A percentile compares a stretch with the other conserved stretches of the same genome.
Conservation (phyloP, 1,139 yeast species). For the Pichia sp. region DNA sequence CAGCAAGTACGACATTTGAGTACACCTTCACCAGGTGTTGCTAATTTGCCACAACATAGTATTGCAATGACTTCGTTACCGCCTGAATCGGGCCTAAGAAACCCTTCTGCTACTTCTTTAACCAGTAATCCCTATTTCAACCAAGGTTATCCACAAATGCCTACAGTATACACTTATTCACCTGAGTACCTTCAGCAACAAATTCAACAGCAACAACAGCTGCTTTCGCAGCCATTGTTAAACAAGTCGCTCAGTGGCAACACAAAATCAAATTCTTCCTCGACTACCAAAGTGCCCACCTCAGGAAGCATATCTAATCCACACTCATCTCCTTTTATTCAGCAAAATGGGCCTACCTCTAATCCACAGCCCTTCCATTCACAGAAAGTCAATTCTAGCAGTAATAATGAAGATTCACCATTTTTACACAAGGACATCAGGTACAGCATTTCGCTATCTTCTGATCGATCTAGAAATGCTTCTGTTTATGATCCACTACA, state of each 20-base stretch:
- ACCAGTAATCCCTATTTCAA: conserved; percentile 15
- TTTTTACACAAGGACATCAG: conserved; percentile 31
- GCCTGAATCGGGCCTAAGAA: conserved; percentile 4
- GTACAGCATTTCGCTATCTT: conserved; percentile 27
- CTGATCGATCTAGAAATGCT: conserved; percentile 29
- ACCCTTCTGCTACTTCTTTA: conserved; percentile 13
- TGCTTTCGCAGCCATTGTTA: not conserved
- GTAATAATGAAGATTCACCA: conserved; percentile 18
- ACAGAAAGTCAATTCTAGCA: not conserved
- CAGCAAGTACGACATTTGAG: conserved; percentile 5
- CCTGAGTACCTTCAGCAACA: conserved; percentile 9
- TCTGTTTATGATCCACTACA: conserved; percentile 34
- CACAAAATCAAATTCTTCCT: not conserved
- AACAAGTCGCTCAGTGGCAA: not conserved
- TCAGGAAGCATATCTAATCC: not conserved
- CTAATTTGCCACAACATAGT: not conserved
- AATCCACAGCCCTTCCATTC: conserved; percentile 6
- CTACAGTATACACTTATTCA: conserved; percentile 1
- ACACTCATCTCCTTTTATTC: not conserved
- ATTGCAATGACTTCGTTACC: not conserved
- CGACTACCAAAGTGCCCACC: not conserved
- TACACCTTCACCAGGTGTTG: conserved; percentile 1
- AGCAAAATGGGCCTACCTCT: conserved; percentile 10
- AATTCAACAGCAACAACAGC: conserved; percentile 2
- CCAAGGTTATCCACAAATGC: not conserved